A percentile compares a stretch with the other conserved stretches of the same genome.
Evolutionary conservation across 148 eudicot species (phyloP).

Genomic region (Polygonum aviculare): DNA sequence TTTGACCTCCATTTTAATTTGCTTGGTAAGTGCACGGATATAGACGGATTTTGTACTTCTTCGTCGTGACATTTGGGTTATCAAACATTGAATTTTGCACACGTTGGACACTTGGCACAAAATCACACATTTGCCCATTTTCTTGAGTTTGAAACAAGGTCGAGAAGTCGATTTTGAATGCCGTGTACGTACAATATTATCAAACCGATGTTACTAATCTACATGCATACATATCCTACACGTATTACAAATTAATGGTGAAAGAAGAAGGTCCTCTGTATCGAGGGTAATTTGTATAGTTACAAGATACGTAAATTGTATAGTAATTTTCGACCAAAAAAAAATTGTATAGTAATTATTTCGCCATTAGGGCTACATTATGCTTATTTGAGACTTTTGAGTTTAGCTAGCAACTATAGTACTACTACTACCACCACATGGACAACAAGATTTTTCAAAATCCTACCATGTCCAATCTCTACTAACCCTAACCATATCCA

Average conservation of each 20-base stretch:
- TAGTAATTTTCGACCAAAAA: too few relatives aligned
- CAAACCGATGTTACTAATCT: too few relatives aligned
- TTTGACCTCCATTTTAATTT: background rate
- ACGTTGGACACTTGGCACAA: background rate
- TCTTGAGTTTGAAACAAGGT: too few relatives aligned
- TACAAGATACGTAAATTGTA: background rate
- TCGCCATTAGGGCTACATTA: background rate
- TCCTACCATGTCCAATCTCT: background rate
- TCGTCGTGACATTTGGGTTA: background rate
- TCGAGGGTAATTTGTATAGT: background rate
- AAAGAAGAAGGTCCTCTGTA: too few relatives aligned
- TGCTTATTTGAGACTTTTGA: background rate
- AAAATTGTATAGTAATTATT: background rate
- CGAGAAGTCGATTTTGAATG: too few relatives aligned
- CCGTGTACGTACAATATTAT: too few relatives aligned
- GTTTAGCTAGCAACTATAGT: background rate
- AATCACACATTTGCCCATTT: background rate
- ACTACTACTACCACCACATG: background rate
- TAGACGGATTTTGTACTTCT: background rate
- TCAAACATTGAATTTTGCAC: background rate
- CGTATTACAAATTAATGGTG: too few relatives aligned
- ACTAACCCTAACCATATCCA: background rate
- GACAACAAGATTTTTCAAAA: background rate
- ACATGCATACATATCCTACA: too few relatives aligned
- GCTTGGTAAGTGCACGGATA: background rate